Evolutionary conservation across 106 monocot species (phyloP), one percentile per base, ranked within the genome.

Genomic region (Dioscorea dumetorum): DNA sequence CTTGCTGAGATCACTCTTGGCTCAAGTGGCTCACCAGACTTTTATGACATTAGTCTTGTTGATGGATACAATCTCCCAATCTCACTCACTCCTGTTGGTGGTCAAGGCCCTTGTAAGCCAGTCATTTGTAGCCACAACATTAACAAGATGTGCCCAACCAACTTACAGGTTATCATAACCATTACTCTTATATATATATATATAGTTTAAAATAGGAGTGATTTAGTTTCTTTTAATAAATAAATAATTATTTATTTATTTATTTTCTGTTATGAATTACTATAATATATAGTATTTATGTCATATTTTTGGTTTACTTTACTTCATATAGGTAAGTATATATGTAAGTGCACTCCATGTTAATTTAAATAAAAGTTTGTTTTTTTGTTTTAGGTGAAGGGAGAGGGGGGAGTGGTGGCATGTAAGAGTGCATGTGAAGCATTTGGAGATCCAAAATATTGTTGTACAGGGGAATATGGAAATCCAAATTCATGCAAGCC

Each of bases 351-450:
- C n/a, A n/a, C 62, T 74, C 1, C 77, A 93, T 67, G 83, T 89
- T 51, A 89, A 89, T 72, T 57, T 69, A 11, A 79, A 89, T 94
- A 74, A 75, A 4, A 41, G 6, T 94, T 86, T 50, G 89, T 86
- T 9, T 84, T 66, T 35, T 89, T 86, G 77, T 84, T 94, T 28
- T 79, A 87, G 74, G 81, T 90, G 70, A 79, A 72, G 2, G 86
- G 79, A 6, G 80, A 62, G 7, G 49, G 60, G 8, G 66, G 8
- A 16, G 89, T 81, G 2, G 67, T 93, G 19, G 93, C 93, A 0
- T 93, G 93, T 66, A 74, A 70, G 70, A 93, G 93, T 22, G 93
- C 93, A 0, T 93, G 93, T 19, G 88, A 86, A 70, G 88, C 74
- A 8, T 93, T 93, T 31, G 85, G 88, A 31, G 65, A 68, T 63